phyloP scores from a whole-genome alignment of 75 land plant genomes.

The Larix kaempferi region DNA sequence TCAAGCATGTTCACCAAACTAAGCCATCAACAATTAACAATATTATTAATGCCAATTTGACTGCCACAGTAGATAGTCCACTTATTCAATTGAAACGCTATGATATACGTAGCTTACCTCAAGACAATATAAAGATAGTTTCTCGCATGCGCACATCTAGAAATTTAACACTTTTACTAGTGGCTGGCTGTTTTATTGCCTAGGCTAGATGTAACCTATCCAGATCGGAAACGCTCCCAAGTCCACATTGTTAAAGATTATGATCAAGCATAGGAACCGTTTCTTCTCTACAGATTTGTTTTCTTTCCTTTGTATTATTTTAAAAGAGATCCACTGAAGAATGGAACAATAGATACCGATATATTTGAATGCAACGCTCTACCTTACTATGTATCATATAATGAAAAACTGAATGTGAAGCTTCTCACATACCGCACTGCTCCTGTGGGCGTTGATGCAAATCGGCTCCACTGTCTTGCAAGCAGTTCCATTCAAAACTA shows the following conservation, averaged over 20 bases:
- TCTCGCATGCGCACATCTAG: neutral
- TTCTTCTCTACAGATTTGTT: neutral
- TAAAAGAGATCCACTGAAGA: neutral
- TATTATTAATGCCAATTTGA: neutral
- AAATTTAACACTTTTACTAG: neutral
- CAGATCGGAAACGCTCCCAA: neutral
- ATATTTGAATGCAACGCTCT: neutral
- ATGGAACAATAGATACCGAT: neutral
- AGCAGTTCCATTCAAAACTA: constrained; percentile 10
- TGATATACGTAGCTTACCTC: neutral
- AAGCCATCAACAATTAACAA: no score
- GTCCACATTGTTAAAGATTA: neutral
- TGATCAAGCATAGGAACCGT: no score
- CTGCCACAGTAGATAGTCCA: neutral
- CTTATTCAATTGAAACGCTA: neutral
- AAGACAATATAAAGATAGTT: neutral
- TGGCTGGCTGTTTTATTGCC: no score
- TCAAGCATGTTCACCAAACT: no score
- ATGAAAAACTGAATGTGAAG: constrained; percentile 1
- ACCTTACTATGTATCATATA: neutral
- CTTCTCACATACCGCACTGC: constrained; percentile 8
- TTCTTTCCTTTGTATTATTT: neutral
- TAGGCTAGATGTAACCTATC: neutral
- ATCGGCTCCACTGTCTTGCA: constrained; percentile 1
- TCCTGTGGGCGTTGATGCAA: constrained; percentile 8